Conservation (phyloP, 2,329 filamentous ascomycete genomes). For the Cordyceps militaris region DNA sequence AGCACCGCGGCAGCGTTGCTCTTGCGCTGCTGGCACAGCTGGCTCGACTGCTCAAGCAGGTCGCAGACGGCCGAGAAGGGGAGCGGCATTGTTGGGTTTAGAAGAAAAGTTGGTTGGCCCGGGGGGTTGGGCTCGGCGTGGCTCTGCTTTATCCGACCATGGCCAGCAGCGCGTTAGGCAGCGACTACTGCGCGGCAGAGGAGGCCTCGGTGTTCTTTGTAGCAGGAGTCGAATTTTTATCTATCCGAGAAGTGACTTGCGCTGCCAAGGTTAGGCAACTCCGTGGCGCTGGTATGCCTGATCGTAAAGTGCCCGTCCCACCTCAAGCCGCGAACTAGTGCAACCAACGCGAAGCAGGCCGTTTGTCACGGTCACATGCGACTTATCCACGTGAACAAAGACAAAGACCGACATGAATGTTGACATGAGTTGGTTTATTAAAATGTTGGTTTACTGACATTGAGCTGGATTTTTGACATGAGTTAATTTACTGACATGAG, state of each 20-base stretch:
- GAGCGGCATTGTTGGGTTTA: slow-evolving; percentile 35
- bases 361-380: slow-evolving; percentile 6
- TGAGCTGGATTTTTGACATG: no score
- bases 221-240: neutral
- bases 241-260: no score
- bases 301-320: neutral
- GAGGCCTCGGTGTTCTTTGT: neutral
- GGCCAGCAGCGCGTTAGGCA: neutral
- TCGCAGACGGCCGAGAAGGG: slow-evolving; percentile 66
- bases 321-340: neutral
- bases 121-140: neutral
- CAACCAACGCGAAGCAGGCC: neutral
- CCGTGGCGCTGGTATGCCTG: slow-evolving; percentile 1
- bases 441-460: no score
- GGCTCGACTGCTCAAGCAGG: slow-evolving; percentile 62
- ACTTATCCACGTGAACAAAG: no score
- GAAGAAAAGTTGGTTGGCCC: neutral
- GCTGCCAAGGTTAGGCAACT: slow-evolving; percentile 6
- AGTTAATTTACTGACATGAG: neutral
- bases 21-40: slow-evolving; percentile 27
- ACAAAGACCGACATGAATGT: neutral
- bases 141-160: neutral
- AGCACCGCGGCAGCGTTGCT: slow-evolving; percentile 35
- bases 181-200: neutral
- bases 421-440: neutral